phyloP scores from a whole-genome alignment of 139 green algal genomes.

The Edaphochlamys debaryana region DNA sequence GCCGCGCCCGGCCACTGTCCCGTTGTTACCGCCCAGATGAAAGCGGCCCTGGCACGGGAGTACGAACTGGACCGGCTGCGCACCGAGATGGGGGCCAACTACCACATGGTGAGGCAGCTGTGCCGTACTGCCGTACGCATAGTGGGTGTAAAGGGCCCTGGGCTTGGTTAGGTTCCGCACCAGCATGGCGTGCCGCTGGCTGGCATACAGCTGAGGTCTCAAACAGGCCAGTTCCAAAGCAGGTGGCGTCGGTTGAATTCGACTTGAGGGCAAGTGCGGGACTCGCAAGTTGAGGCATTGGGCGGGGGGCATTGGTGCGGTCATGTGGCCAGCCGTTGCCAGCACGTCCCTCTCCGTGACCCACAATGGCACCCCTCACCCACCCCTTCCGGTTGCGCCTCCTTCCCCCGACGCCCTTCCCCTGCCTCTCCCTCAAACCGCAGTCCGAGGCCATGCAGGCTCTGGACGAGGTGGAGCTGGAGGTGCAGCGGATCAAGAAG shows the following conservation, averaged over 20 bases:
- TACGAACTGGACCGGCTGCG: constrained; percentile 27
- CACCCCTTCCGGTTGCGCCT: neutral
- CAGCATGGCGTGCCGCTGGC: too few species aligned
- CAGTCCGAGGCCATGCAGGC: constrained; percentile 46
- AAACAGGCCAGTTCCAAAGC: too few species aligned
- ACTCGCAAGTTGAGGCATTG: too few species aligned
- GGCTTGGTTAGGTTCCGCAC: too few species aligned
- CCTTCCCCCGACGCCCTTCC: too few species aligned
- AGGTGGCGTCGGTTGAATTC: too few species aligned
- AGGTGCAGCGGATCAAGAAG: constrained; percentile 39
- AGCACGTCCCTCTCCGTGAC: neutral
- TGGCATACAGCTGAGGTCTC: too few species aligned
- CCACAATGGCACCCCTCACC: too few species aligned
- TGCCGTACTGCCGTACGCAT: neutral
- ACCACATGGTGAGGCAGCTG: neutral
- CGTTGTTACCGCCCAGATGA: neutral
- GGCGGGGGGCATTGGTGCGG: too few species aligned
- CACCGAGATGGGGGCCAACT: constrained; percentile 30
- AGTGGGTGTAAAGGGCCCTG: too few species aligned
- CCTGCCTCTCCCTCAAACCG: neutral
- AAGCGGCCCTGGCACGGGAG: constrained; percentile 6
- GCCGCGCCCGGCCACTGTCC: neutral
- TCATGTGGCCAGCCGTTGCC: neutral
- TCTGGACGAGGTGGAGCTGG: constrained; percentile 53
- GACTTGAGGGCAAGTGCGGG: too few species aligned